These are phyloP conservation scores for Nicotiana tabacum DNA, from an alignment of 257 asterid species.

Conservation along the genomic window DNA sequence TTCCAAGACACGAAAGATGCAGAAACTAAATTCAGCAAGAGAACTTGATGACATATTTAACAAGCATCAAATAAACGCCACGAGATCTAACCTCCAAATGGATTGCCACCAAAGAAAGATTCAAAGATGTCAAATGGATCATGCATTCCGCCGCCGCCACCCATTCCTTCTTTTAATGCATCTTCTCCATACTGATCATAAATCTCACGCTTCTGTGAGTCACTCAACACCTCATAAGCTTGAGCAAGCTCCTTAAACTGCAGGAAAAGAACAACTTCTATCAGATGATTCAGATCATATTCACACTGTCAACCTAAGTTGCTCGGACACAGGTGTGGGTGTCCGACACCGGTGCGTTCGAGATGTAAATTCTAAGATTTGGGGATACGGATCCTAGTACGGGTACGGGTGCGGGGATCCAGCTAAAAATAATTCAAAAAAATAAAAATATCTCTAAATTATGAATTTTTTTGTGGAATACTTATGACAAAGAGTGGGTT, in stretches of 20 bases:
- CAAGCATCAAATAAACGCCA: neutral
- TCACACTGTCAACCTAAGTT: neutral
- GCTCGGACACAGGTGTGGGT: no score
- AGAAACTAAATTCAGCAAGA: neutral
- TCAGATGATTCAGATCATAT: neutral
- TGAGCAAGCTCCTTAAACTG: constrained; percentile 83
- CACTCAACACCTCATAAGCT: constrained; percentile 69
- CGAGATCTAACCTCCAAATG: constrained; percentile 47
- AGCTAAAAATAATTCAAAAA: no score
- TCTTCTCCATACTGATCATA: constrained; percentile 76
- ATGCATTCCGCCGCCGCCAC: constrained; percentile 47
- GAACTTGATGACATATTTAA: neutral
- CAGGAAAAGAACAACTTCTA: neutral
- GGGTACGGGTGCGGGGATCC: no score
- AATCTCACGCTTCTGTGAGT: constrained; percentile 68
- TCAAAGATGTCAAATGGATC: constrained; percentile 69
- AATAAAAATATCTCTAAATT: no score
- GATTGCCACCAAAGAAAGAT: constrained; percentile 48
- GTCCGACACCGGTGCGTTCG: no score
- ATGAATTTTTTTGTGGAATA: no score
- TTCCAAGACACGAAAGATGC: neutral
- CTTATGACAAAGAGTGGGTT: no score
- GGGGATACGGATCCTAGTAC: no score
- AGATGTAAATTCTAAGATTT: no score
- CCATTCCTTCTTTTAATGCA: constrained; percentile 80